These are phyloP conservation scores for Hansenula sp. DNA, from an alignment of 1,139 yeast genomes.

Conservation along the genomic window DNA sequence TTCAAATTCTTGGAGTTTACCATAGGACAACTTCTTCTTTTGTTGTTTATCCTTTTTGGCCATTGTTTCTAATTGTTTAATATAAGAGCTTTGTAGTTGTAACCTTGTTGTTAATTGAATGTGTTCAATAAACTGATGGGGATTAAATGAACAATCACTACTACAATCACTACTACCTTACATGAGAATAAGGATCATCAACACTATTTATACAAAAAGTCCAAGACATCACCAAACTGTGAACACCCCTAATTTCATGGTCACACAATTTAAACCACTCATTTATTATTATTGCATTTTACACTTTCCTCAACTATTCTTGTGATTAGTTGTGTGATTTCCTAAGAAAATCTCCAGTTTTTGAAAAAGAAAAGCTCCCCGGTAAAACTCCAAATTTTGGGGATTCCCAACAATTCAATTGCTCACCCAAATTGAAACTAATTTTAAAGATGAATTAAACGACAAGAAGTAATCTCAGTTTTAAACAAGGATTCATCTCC, in stretches of 20 bases:
- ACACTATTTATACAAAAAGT: not conserved
- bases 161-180: too few species aligned
- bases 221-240: not conserved
- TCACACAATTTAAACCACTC: not conserved
- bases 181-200: not conserved
- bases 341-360: slow-evolving; percentile 2
- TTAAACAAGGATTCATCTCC: too few species aligned
- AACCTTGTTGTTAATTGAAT: not conserved
- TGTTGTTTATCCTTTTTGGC: slow-evolving; percentile 21
- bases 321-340: not conserved
- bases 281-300: too few species aligned
- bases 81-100: not conserved
- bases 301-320: not conserved
- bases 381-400: too few species aligned
- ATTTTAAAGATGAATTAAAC: too few species aligned
- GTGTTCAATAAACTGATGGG: not conserved
- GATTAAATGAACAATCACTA: not conserved
- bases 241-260: not conserved
- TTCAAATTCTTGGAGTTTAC: slow-evolving; percentile 42
- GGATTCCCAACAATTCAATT: too few species aligned
- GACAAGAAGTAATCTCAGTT: too few species aligned
- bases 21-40: slow-evolving; percentile 12
- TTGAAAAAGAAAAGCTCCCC: slow-evolving; percentile 1
- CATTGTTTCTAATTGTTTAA: slow-evolving; percentile 20
- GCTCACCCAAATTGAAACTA: too few species aligned